A percentile compares a stretch with the other conserved stretches of the same genome.
Conservation (phyloP, 495 filamentous ascomycete genomes). For the Talaromyces liani region DNA sequence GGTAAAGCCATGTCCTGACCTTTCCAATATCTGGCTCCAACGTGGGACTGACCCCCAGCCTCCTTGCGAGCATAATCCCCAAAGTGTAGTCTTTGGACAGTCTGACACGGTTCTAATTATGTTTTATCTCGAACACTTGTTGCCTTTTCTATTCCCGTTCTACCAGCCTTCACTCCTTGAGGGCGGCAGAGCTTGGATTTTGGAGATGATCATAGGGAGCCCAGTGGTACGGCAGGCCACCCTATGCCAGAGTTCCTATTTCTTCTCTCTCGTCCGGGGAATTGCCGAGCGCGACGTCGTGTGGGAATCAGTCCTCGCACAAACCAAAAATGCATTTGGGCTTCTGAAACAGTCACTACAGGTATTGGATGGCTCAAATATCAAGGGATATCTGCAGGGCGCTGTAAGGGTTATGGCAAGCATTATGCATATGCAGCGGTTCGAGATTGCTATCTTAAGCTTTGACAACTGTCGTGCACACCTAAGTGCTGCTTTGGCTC, state of each 20-base stretch:
- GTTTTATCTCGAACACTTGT: conserved; percentile 45
- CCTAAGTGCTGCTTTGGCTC: conserved; percentile 38
- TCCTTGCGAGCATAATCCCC: no score
- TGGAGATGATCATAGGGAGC: conserved; percentile 41
- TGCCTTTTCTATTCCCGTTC: conserved; percentile 50
- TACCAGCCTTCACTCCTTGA: conserved; percentile 40
- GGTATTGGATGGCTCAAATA: conserved; percentile 22
- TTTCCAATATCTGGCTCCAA: no score
- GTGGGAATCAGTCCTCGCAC: conserved; percentile 26
- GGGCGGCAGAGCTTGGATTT: conserved; percentile 43
- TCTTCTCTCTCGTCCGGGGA: conserved; percentile 27
- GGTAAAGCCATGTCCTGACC: no score
- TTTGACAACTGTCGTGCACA: conserved; percentile 41
- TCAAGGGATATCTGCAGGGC: conserved; percentile 19
- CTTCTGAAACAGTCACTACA: conserved; percentile 34
- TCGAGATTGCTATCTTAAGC: conserved; percentile 37
- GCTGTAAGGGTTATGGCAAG: conserved; percentile 29
- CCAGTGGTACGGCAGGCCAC: conserved; percentile 39
- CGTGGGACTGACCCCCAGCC: no score
- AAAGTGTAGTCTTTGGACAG: neutral
- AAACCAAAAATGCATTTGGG: conserved; percentile 31
- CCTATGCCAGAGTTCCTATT: conserved; percentile 41
- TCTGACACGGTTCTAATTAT: conserved; percentile 17
- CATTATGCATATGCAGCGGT: conserved; percentile 47
- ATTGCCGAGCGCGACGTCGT: conserved; percentile 18